Percentiles rank a stretch among this genome's conserved stretches.
These are phyloP conservation scores for Coemansia sp. DNA, from an alignment of 371 early-diverging fungal genomes.

Conservation along the genomic window DNA sequence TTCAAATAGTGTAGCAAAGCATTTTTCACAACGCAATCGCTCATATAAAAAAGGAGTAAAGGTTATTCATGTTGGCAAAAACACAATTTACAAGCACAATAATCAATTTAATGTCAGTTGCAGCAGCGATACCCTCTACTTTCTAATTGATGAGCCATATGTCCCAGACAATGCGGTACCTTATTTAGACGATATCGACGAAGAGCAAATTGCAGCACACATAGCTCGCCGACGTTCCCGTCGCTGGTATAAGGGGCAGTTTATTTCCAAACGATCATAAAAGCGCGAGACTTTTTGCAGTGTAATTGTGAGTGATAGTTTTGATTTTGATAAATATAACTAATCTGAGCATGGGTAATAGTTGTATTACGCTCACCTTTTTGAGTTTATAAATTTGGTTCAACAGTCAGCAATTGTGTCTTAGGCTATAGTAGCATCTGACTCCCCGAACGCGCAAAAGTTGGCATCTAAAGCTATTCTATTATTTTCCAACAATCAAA, in stretches of 20 bases:
- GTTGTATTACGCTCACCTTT: too few relatives aligned
- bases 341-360: too few relatives aligned
- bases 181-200: slow-evolving; percentile 36
- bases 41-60: neutral
- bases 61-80: neutral
- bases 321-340: too few relatives aligned
- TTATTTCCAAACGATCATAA: neutral
- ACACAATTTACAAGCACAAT: neutral
- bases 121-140: slow-evolving; percentile 1
- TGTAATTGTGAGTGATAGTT: too few relatives aligned
- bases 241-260: slow-evolving; percentile 12
- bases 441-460: too few relatives aligned
- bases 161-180: slow-evolving; percentile 27
- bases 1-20: neutral
- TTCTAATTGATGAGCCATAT: neutral
- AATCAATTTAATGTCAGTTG: too few relatives aligned
- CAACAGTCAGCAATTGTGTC: too few relatives aligned
- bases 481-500: slow-evolving; percentile 9
- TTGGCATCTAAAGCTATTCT: too few relatives aligned
- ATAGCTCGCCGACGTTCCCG: slow-evolving; percentile 26
- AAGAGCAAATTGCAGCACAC: slow-evolving; percentile 31
- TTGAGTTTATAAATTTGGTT: too few relatives aligned
- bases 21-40: neutral
- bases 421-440: too few relatives aligned
- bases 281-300: neutral